Base-by-base conservation (phyloP, 1,139 yeast genomes). In the Yamadazyma friedrichii region DNA sequence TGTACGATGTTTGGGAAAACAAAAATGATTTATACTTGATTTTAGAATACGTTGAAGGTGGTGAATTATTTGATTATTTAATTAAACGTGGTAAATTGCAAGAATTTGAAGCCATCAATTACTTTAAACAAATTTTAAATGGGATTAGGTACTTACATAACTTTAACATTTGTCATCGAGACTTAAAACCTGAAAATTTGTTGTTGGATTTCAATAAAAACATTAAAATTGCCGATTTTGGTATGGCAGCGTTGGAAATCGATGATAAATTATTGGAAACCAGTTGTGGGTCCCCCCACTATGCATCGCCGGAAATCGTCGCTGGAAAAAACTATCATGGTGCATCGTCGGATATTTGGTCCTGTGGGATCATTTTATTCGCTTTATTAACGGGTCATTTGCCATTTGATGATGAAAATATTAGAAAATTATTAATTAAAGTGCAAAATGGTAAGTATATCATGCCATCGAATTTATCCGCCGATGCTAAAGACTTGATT, bases 161-260 rank as follows among this genome's bases (percentile, higher is more conserved):
- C 54, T 82, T 93, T 60, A 93, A 93, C 59, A 93, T 93, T 53
- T 86, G 93, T 58, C 99, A 93, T 62, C 81, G 99, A 48, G 99
- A 93, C 61, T 74, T 93, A 57, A 93, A 93, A 61, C 98, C 98
- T 0, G 99, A 93, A 61, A 93, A 93, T 64, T 72, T 93, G 51
- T 69, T 93, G 38, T 70, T 93, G 36, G 98, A 94, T 65, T 84
- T 85, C 60, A 78, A 88, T 60, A 80, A 84, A 50, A 89, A 88
- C 61, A 89, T 93, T 62, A 93, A 93, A 61, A 91, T 93, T 52
- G 98, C 99, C 12, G 99, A 93, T 65, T 93, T 93, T 61, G 99
- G 99, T 31, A 94, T 93, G 98, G 98, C 99, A n/a, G 98, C 98
- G 2, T 70, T 93, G 37, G 98, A 93, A 62, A 84, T 95, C 31